Percentiles rank a stretch among this genome's conserved stretches.
Conservation (phyloP, 2,329 filamentous ascomycete genomes). For the Didymella glomerata region DNA sequence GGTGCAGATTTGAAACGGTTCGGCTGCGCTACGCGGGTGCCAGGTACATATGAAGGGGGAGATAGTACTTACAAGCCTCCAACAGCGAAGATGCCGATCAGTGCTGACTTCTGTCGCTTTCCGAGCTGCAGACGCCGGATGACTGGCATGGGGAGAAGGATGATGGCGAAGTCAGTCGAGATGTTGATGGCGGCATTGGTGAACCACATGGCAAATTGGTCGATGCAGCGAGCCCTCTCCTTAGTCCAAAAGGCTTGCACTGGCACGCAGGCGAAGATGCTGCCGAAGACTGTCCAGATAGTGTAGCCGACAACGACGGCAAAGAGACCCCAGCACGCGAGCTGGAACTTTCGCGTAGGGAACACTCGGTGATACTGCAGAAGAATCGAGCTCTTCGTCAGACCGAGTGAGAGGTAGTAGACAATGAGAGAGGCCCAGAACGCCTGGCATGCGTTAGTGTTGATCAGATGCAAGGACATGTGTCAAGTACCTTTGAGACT, state of each 20-base stretch:
- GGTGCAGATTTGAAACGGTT: conserved; percentile 15
- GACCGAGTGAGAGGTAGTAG: conserved; percentile 45
- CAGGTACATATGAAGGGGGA: background rate
- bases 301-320: conserved; percentile 39
- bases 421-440: conserved; percentile 47
- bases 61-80: conserved; percentile 51
- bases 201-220: conserved; percentile 45
- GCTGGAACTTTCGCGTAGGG: conserved; percentile 37
- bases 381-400: conserved; percentile 47
- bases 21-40: conserved; percentile 8
- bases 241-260: conserved; percentile 47
- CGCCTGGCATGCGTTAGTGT: conserved; percentile 28
- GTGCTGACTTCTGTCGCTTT: conserved; percentile 46
- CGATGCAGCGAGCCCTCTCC: conserved; percentile 41
- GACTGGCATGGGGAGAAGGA: conserved; percentile 48
- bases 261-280: conserved; percentile 46
- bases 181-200: conserved; percentile 47
- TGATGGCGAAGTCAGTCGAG: conserved; percentile 44
- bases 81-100: conserved; percentile 51
- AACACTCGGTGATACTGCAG: conserved; percentile 47
- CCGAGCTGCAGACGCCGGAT: conserved; percentile 47
- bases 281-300: conserved; percentile 44
- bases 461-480: background rate
- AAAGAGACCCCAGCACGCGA: conserved; percentile 37
- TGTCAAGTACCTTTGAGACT: conserved; percentile 35